Evolutionary conservation across 495 filamentous ascomycete species (phyloP), one percentile per base, ranked within the genome.

Genomic region (Bacidia gigantensis): DNA sequence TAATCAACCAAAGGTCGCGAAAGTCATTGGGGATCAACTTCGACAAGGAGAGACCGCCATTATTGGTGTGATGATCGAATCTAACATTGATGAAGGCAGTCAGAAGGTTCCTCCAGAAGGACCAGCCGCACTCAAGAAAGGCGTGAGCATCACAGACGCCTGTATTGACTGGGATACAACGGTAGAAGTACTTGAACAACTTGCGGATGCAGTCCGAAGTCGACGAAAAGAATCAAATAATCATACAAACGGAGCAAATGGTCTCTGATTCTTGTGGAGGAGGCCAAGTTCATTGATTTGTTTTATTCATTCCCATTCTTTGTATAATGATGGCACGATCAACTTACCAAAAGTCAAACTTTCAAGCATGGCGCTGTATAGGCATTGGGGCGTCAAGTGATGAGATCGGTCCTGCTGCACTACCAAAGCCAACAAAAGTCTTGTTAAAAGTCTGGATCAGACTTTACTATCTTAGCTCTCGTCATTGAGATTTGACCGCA

Each of bases 61-160:
- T 61, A 90, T 97, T 80, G 92, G 92, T 60, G 88, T 96, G 29
- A 98, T 98, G 92, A 95, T 99, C 61, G 93, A 99, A 72, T 93
- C 86, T 62, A 81, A 97, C 64, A 93, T 99, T 67, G 81, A 89
- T 64, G 92, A 95, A 69, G 92, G 88, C 54, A 84, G 73, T 67
- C 92, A 99, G 67, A 97, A 96, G 66, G 87, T 96, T 14, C 85
- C 88, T 1, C 71, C 77, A 45, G 89, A 96, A 72, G 92, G 92
- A 60, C 92, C 89, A 70, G 69, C 73, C 26, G 87, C 82, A 24
- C 79, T 99, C 56, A 87, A 93, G 68, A 93, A 97, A 63, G 92
- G 92, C 61, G 84, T 97, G 63, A 90, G 84, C 59, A 97, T 99
- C 65, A 99, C 93, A 2, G 93, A 99, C 70, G 92, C 93, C 38